Evolutionary conservation across 108 stramenopile species (phyloP), one percentile per base, ranked within the genome.

Genomic region (Pseudonitzschia delicatissima): DNA sequence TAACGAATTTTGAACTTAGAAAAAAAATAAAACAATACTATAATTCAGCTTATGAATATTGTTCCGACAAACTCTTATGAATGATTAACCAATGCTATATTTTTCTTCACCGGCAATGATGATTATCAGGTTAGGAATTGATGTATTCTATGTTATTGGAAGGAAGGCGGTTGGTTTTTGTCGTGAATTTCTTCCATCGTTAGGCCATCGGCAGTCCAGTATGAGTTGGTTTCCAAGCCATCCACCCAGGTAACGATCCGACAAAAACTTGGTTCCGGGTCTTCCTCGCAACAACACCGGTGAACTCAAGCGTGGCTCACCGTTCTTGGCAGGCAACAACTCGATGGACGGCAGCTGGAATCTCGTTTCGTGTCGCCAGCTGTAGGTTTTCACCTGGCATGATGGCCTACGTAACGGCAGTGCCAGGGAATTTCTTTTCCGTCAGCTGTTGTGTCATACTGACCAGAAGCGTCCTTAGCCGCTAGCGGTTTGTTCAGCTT

Each of bases 361-460:
- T 63, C 63, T 93, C 89, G 45, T 90, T 83, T 45, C 89, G 65
- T 23, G 88, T 80, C 3, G 71, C 74, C 4, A 93, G 35, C 67
- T 93, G 92, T 32, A 93, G 70, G 23, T 88, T 72, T 50, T 88
- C 88, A 13, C 92, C 92, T 18, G 92, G 85, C 78, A 93, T 85
- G 35, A 88, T 67, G 58, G 87, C 80, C 33, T n/a, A 90, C 65
- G 49, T 93, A 93, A 8, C 87, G 76, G 55, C 81, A 35, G 55
- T 90, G 77, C 91, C 91, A 92, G 7, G 88, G 88, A 25, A 85
- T 68, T 3, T 75, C 67, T 27, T 67, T 36, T 17, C 63, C 71
- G 32, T 45, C 45, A 29, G 0, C 13, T 11, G 31, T 33, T 4
- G 64, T 67, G 23, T 75, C 71, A 4, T 49, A 29, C 7, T 59